Evolutionary conservation across 495 filamentous ascomycete species (phyloP), one percentile per base, ranked within the genome.

Genomic region (Trichocladium antarcticum): DNA sequence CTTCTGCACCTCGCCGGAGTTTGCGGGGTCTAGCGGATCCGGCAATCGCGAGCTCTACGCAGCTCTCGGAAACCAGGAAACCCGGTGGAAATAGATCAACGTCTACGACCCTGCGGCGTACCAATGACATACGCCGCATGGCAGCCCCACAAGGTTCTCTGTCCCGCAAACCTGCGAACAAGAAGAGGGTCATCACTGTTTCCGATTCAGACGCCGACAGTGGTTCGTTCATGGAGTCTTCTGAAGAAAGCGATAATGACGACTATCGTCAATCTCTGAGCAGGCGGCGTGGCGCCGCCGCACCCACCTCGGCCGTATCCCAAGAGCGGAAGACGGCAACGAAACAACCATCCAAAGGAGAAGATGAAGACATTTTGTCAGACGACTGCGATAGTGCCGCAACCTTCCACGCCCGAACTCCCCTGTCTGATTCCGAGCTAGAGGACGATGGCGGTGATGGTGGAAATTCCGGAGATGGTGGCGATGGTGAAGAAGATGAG

Each of bases 231-330:
- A 16, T 21, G 16, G 53, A 39, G 21, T 15, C 29, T 6, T n/a
- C 21, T 14, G 31, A 32, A 14, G 31, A 32, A 3, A 32, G 7
- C 31, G 50, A 58, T 31, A 57, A 47, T 12, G 56, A 56, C 42
- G 47, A 42, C 22, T 48, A 34, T 19, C 6, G 32, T 20, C 42
- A 40, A n/a, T 21, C 34, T 1, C 4, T 44, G 39, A 50, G 47
- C 35, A 53, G 14, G 27, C 21, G 15, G 9, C 20, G 47, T 10
- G n/a, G 16, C 12, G 10, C 37, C 17, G 10, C 14, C 5, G 3
- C 38, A 17, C 47, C 27, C 37, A 9, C 10, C 1, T n/a, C 42
- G 24, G n/a, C 42, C 27, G 38, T 35, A 17, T 10, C 17, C 5
- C 49, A 29, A 3, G 38, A 10, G 3, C 28, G 32, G 15, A 50